Evolutionary conservation across 108 stramenopile genomes (phyloP).

Genomic region (Hondaea fermentalgiana): DNA sequence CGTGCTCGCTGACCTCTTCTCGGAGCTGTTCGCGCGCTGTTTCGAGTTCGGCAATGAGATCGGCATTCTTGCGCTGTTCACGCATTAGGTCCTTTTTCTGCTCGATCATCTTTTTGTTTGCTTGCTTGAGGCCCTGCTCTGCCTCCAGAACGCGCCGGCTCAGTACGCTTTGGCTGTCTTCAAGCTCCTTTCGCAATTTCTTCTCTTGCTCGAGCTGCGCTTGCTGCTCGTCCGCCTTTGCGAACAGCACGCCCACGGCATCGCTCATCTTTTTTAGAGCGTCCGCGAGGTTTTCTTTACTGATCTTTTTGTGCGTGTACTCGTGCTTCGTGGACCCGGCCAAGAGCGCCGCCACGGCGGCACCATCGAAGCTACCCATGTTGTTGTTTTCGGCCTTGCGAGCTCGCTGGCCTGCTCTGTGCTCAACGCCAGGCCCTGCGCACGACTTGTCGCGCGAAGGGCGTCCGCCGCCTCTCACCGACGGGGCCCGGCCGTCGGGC

Average conservation of each 20-base stretch:
- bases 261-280: background rate
- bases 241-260: background rate
- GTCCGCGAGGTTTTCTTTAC: background rate
- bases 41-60: background rate
- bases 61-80: background rate
- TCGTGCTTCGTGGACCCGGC: constrained; percentile 1
- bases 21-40: background rate
- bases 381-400: background rate
- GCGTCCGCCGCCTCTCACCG: too few relatives aligned
- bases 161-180: background rate
- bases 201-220: background rate
- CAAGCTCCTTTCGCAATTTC: background rate
- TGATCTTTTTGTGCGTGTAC: background rate
- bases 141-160: background rate
- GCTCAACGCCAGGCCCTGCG: too few relatives aligned
- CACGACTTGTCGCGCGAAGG: too few relatives aligned
- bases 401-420: background rate
- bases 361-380: background rate
- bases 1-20: background rate
- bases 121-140: background rate
- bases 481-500: too few relatives aligned
- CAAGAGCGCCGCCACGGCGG: background rate
- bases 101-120: background rate
- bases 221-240: background rate
- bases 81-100: background rate